These are phyloP conservation scores for Evernia prunastri DNA, from an alignment of 495 filamentous ascomycete species.

Conservation along the genomic window DNA sequence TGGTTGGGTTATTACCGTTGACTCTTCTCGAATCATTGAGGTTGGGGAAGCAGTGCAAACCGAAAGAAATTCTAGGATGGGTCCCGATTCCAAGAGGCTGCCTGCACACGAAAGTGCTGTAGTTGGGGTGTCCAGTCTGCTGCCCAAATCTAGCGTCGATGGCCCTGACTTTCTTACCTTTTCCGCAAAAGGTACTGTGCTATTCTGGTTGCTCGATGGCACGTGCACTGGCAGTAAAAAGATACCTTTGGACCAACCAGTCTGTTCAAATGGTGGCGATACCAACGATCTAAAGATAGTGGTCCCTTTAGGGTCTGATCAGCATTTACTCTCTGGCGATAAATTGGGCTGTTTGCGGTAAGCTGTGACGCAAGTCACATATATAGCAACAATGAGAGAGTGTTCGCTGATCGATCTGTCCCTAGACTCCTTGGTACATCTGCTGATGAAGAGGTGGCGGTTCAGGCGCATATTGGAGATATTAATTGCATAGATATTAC, in stretches of 20 bases:
- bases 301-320: constrained; percentile 50
- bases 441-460: constrained; percentile 51
- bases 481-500: constrained; percentile 70
- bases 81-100: constrained; percentile 31
- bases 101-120: constrained; percentile 75
- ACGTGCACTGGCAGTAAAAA: constrained; percentile 54
- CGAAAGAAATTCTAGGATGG: constrained; percentile 31
- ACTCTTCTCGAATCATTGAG: constrained; percentile 64
- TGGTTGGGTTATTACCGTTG: constrained; percentile 66
- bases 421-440: constrained; percentile 41
- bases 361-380: constrained; percentile 19
- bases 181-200: constrained; percentile 68
- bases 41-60: constrained; percentile 44
- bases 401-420: neutral
- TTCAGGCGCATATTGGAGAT: constrained; percentile 81
- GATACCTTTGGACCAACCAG: constrained; percentile 61
- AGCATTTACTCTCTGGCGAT: constrained; percentile 73
- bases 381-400: constrained; percentile 12
- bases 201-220: constrained; percentile 75
- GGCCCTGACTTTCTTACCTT: constrained; percentile 78
- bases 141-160: constrained; percentile 49
- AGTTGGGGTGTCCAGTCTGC: constrained; percentile 59
- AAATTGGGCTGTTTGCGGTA: constrained; percentile 75
- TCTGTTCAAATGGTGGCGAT: constrained; percentile 49
- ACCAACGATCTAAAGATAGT: constrained; percentile 73